Evolutionary conservation across 768 basidiomycete species (phyloP), one percentile per base, ranked within the genome.

Genomic region (Mycena belliarum): DNA sequence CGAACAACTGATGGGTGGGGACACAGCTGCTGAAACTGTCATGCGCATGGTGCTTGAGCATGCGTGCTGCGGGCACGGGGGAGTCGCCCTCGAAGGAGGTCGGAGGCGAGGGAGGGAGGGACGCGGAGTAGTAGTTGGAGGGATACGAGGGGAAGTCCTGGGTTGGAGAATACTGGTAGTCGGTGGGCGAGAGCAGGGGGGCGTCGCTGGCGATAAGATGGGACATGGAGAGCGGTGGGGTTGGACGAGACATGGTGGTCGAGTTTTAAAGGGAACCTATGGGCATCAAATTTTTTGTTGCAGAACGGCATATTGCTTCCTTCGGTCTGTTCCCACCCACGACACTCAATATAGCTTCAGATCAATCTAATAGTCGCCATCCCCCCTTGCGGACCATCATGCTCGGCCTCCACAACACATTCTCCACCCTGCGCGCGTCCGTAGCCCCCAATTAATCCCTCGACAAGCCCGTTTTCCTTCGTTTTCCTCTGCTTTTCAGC

Each of bases 1-100:
- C 87, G 70, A 90, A 91, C 65, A 90, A 77, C 73, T 90, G 85
- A 69, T 83, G 82, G 16, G 88, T 90, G 32, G 88, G 81, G 15
- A 90, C 70, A 66, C 87, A 90, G 40, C 82, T n/a, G n/a, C n/a
- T 73, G 57, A 77, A 79, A 51, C 82, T 78, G 53, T 74, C 68
- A 23, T 82, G 80, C 66, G 75, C 72, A 60, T 77, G 78, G 58
- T 79, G 76, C 69, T 79, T 82, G 75, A 86, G 82, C 66, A 82
- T 75, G 47, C 73, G 74, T 15, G 70, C n/a, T 6, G 77, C 53
- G 33, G 76, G 79, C 40, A 73, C 66, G 5, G 82, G 82, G 40
- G 84, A 82, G 59, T 73, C 79, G 12, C 75, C 71, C 65, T 73
- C 73, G 58, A 78, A 70, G 20, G 84, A 82, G 54, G 68, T 70